Evolutionary conservation across 352 stramenopile species (phyloP).

Genomic region (Phytophthora pseudosyringae): DNA sequence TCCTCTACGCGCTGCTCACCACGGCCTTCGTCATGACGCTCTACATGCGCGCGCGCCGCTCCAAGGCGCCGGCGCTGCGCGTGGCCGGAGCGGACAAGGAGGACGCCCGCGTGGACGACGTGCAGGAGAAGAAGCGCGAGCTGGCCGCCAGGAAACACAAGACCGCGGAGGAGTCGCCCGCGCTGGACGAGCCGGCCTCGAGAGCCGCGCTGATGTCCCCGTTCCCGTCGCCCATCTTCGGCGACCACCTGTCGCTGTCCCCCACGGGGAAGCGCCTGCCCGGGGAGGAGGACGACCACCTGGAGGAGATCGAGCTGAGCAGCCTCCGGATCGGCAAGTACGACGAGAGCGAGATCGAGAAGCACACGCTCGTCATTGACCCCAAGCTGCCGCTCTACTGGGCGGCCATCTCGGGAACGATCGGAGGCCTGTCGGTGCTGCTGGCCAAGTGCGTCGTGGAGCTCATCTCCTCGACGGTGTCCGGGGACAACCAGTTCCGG

Average conservation of each 20-base stretch:
- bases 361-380: slow-evolving; percentile 87
- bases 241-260: slow-evolving; percentile 56
- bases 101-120: slow-evolving; percentile 49
- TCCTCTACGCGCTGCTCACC: slow-evolving; percentile 83
- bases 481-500: slow-evolving; percentile 85
- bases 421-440: slow-evolving; percentile 84
- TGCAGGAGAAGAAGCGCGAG: slow-evolving; percentile 64
- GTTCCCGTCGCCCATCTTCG: slow-evolving; percentile 77
- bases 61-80: slow-evolving; percentile 78
- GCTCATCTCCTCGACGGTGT: slow-evolving; percentile 84
- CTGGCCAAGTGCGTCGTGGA: slow-evolving; percentile 87
- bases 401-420: slow-evolving; percentile 84
- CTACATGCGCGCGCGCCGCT: slow-evolving; percentile 81
- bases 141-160: slow-evolving; percentile 39
- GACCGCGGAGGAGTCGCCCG: slow-evolving; percentile 30
- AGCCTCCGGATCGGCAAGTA: slow-evolving; percentile 64
- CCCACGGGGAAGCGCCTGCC: slow-evolving; percentile 38
- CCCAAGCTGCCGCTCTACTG: slow-evolving; percentile 88
- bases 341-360: slow-evolving; percentile 77
- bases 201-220: slow-evolving; percentile 72
- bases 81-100: slow-evolving; percentile 67
- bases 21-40: slow-evolving; percentile 86
- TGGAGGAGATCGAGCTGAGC: slow-evolving; percentile 66
- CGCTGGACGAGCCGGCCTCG: slow-evolving; percentile 37
- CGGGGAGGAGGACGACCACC: slow-evolving; percentile 59